Percentiles rank a stretch among this genome's conserved stretches.
These are phyloP conservation scores for Erodium maritimum DNA, from an alignment of 345 rosid species.

Conservation along the genomic window DNA sequence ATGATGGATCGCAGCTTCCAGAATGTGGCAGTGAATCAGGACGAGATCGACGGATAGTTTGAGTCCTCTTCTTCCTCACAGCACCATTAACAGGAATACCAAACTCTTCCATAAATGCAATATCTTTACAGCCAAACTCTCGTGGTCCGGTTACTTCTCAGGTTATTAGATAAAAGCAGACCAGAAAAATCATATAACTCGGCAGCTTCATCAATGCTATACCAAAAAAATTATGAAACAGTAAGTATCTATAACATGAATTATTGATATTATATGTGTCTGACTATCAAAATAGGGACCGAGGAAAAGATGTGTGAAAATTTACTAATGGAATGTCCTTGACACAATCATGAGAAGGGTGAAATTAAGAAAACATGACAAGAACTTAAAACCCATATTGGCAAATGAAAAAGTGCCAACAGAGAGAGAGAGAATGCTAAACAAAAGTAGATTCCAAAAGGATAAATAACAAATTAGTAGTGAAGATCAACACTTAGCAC, in stretches of 20 bases:
- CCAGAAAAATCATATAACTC: neutral
- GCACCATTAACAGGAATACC: slow-evolving; percentile 28
- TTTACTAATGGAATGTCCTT: too few species aligned
- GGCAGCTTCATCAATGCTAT: neutral
- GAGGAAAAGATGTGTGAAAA: neutral
- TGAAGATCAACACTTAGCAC: neutral
- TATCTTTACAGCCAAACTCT: slow-evolving; percentile 3
- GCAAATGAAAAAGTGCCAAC: too few species aligned
- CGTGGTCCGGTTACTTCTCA: neutral
- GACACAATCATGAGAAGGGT: too few species aligned
- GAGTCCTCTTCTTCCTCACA: slow-evolving; percentile 67
- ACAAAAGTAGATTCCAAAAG: too few species aligned
- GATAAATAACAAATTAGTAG: too few species aligned
- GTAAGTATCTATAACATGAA: neutral
- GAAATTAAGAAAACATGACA: too few species aligned
- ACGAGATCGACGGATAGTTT: slow-evolving; percentile 48
- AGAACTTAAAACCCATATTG: too few species aligned
- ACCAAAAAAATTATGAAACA: neutral
- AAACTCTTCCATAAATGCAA: slow-evolving; percentile 39
- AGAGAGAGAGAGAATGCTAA: too few species aligned
- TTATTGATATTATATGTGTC: too few species aligned
- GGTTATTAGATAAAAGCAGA: neutral
- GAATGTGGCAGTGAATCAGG: slow-evolving; percentile 31
- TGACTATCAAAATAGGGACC: too few species aligned
- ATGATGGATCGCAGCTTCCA: slow-evolving; percentile 26